phyloP scores from a whole-genome alignment of 768 basidiomycete species.

The Mycena epipterygia region DNA sequence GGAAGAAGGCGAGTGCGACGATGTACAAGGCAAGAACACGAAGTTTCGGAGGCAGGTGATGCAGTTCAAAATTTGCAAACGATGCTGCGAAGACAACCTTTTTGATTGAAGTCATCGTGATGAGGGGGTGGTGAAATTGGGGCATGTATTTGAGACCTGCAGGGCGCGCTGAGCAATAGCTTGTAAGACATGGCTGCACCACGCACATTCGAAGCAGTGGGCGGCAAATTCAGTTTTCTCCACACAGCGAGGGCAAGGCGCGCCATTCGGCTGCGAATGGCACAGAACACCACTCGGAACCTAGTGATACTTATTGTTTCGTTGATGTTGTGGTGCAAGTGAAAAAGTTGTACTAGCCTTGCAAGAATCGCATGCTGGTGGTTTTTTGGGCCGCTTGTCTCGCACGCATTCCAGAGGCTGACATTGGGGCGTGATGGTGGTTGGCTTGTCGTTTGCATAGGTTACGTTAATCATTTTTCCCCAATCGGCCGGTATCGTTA shows the following conservation, averaged over 20 bases:
- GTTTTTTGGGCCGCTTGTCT: background rate
- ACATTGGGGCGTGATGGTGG: no score
- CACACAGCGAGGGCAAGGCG: background rate
- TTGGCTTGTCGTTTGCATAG: no score
- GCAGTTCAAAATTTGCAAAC: background rate
- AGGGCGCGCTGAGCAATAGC: background rate
- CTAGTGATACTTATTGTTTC: background rate
- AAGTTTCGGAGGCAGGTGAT: background rate
- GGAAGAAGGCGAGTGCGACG: background rate
- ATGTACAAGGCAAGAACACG: background rate
- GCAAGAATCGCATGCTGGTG: slow-evolving; percentile 5
- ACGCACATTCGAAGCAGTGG: slow-evolving; percentile 21
- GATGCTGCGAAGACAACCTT: background rate
- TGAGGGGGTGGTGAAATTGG: background rate
- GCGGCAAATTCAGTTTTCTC: background rate
- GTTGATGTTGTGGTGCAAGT: no score
- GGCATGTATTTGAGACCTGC: background rate
- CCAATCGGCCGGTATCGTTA: no score
- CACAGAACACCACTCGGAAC: slow-evolving; percentile 9
- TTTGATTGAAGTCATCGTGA: no score
- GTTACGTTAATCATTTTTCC: no score
- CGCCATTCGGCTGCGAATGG: slow-evolving; percentile 4
- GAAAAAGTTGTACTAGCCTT: background rate
- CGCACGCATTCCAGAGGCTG: no score
- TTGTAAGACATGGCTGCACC: background rate